A percentile compares a stretch with the other conserved stretches of the same genome.
Conservation (phyloP, 148 eudicot genomes). For the Beta vulgaris region DNA sequence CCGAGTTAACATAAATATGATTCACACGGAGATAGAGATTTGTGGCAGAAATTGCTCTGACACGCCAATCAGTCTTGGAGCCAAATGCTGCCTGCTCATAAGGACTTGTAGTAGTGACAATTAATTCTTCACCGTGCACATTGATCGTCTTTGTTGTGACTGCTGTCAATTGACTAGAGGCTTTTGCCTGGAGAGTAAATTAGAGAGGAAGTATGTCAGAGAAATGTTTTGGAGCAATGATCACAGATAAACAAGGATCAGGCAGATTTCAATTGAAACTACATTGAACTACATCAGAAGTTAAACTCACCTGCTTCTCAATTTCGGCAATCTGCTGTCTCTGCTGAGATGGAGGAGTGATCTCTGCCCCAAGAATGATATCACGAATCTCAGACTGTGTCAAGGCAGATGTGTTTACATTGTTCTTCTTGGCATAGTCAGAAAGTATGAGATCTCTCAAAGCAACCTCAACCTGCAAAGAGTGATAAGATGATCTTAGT, state of each 20-base stretch:
- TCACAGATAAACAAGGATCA: not conserved
- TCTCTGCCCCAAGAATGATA: conserved; percentile 98
- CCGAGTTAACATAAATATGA: conserved; percentile 97
- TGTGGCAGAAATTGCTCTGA: conserved; percentile 97
- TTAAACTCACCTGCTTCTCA: conserved; percentile 68
- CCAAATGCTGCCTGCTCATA: conserved; percentile 90
- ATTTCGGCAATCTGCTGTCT: conserved; percentile 99
- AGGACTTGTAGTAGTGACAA: conserved; percentile 95
- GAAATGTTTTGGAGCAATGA: not conserved
- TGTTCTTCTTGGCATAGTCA: conserved; percentile 98
- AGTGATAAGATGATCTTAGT: not conserved
- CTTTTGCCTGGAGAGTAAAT: conserved; percentile 47
- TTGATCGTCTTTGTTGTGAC: conserved; percentile 91
- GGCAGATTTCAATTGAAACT: not conserved
- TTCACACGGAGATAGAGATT: conserved; percentile 97
- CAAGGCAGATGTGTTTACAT: conserved; percentile 93
- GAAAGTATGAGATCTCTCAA: conserved; percentile 93
- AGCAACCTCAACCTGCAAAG: conserved; percentile 94
- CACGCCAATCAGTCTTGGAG: conserved; percentile 99
- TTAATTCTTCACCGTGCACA: conserved; percentile 93
- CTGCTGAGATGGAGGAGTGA: conserved; percentile 97
- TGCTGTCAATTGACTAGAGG: conserved; percentile 83
- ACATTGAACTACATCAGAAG: not conserved
- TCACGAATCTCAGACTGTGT: conserved; percentile 98
- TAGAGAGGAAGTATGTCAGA: conserved; percentile 2